A percentile compares a stretch with the other conserved stretches of the same genome.
These are phyloP conservation scores for Verticillium nubilum DNA, from an alignment of 2,329 filamentous ascomycete genomes.

Conservation along the genomic window DNA sequence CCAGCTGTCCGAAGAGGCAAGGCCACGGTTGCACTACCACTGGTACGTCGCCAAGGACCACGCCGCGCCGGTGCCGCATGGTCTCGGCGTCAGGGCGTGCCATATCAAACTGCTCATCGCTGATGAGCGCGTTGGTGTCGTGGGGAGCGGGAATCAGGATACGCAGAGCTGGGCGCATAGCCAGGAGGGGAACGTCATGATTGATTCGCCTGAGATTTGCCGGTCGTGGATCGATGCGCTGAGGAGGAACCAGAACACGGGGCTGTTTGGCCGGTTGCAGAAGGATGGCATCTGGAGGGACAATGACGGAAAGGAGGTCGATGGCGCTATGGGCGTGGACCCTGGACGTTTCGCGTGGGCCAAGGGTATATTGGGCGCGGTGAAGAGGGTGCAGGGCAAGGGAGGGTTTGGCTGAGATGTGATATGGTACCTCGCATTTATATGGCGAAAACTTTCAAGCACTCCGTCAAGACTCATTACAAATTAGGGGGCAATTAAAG, in stretches of 20 bases:
- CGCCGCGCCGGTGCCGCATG: constrained; percentile 59
- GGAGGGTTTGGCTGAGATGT: background rate
- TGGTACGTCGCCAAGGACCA: constrained; percentile 75
- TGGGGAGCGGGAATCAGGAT: constrained; percentile 75
- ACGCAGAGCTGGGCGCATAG: constrained; percentile 76
- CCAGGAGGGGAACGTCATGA: constrained; percentile 72
- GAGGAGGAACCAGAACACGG: constrained; percentile 57
- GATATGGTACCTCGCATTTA: background rate
- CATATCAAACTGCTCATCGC: constrained; percentile 76
- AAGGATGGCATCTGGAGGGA: constrained; percentile 60
- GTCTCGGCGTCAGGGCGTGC: constrained; percentile 60
- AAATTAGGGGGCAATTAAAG: background rate
- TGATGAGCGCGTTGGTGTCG: constrained; percentile 62
- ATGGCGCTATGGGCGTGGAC: constrained; percentile 45
- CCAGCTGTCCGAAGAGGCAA: constrained; percentile 42
- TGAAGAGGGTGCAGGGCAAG: constrained; percentile 50
- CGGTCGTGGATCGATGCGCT: constrained; percentile 12
- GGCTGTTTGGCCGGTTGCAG: constrained; percentile 47
- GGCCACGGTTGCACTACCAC: constrained; percentile 51
- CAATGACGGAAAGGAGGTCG: constrained; percentile 37
- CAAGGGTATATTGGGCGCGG: constrained; percentile 50
- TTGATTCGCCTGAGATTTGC: constrained; percentile 61
- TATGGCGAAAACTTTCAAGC: no score
- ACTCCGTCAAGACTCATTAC: background rate
- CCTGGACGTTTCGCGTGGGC: constrained; percentile 53